phyloP scores from a whole-genome alignment of 2,329 filamentous ascomycete genomes.

The Fusarium globosum region DNA sequence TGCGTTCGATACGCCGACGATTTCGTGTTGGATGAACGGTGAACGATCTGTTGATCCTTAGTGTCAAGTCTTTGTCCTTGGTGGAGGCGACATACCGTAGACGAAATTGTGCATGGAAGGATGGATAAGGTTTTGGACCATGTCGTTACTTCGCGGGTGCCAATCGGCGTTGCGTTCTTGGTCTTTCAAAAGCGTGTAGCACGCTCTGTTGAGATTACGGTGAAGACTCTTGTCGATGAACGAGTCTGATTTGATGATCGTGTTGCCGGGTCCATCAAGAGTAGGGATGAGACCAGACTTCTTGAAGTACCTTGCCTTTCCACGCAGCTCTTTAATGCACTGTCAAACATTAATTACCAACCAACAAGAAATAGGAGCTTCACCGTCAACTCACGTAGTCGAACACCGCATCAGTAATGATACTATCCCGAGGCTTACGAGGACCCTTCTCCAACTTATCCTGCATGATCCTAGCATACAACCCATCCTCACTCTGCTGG shows the following conservation, averaged over 20 bases:
- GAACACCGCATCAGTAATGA: neutral
- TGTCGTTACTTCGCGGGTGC: conserved; percentile 3
- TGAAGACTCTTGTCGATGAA: neutral
- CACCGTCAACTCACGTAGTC: neutral
- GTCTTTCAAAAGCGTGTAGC: neutral
- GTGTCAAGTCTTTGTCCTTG: neutral
- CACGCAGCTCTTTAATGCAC: neutral
- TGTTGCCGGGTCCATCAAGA: neutral
- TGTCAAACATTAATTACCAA: neutral
- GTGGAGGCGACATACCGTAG: neutral
- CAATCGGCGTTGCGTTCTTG: neutral
- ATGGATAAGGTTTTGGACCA: conserved; percentile 4
- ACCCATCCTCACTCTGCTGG: neutral
- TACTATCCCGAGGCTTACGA: neutral
- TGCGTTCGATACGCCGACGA: neutral
- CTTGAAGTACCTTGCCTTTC: neutral
- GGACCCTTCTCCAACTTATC: neutral
- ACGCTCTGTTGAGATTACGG: neutral
- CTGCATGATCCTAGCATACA: neutral
- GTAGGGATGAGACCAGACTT: neutral
- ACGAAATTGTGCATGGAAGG: conserved; percentile 9
- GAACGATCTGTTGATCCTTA: neutral
- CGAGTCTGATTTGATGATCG: neutral
- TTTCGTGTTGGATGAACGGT: neutral
- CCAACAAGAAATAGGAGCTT: accelerated